A percentile compares a stretch with the other conserved stretches of the same genome.
These are phyloP conservation scores for Cutaneotrichosporon cavernicola DNA, from an alignment of 1,284 basidiomycete species.

Conservation along the genomic window DNA sequence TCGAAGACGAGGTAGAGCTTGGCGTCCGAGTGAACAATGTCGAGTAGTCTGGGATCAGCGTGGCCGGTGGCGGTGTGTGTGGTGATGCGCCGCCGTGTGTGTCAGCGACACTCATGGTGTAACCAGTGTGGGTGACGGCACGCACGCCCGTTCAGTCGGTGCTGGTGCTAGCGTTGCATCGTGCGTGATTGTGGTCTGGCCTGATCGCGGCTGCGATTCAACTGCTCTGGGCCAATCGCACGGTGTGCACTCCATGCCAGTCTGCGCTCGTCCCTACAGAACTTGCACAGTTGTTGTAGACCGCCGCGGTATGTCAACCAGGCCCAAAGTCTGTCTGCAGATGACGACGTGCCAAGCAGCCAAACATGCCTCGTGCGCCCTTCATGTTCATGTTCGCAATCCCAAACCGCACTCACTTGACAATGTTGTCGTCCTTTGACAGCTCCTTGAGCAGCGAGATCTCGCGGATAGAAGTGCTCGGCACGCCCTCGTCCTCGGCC, in stretches of 20 bases:
- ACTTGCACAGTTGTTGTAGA: background rate
- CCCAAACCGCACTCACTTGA: constrained; percentile 56
- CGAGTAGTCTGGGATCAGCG: constrained; percentile 72
- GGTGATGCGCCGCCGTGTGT: background rate
- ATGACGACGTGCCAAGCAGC: background rate
- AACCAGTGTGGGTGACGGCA: background rate
- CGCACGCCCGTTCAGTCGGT: background rate
- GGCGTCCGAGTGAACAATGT: constrained; percentile 97
- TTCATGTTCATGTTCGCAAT: background rate
- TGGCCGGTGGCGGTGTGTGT: background rate
- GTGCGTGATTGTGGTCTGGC: background rate
- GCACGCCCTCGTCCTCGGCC: constrained; percentile 91
- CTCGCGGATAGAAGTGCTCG: constrained; percentile 94
- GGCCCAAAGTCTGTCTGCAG: background rate
- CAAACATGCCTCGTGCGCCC: background rate
- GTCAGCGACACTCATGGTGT: background rate
- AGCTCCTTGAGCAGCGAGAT: constrained; percentile 96
- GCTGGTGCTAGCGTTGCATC: background rate
- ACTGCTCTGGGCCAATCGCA: background rate
- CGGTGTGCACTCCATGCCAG: background rate
- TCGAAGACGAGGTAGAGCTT: constrained; percentile 99
- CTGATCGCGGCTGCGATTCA: background rate
- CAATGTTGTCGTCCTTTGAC: constrained; percentile 86
- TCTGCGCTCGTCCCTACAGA: background rate
- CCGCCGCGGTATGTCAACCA: background rate